Percentiles rank a stretch among this genome's conserved stretches.
Conservation (phyloP, 78 protist genomes). For the Emiliania huxleyi region DNA sequence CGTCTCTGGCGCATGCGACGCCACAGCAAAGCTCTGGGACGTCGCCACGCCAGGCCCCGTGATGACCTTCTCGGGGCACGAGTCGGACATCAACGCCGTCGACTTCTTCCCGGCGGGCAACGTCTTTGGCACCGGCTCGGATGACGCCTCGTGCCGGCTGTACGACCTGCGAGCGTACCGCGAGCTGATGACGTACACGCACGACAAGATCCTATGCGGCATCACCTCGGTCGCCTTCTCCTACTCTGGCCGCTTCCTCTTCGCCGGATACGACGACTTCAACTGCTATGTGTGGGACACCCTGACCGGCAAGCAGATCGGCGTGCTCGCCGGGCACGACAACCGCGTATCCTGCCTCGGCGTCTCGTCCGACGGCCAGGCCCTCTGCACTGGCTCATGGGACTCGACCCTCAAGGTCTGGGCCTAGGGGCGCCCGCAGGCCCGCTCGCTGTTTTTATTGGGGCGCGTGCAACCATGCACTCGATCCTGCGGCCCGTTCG, state of each 20-base stretch:
- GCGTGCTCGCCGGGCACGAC: conserved; percentile 81
- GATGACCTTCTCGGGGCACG: conserved; percentile 93
- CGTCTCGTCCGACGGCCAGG: conserved; percentile 89
- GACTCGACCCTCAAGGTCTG: conserved; percentile 76
- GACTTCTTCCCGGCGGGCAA: conserved; percentile 60
- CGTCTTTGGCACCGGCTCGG: conserved; percentile 78
- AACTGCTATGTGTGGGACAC: conserved; percentile 94
- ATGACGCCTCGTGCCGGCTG: conserved; percentile 90
- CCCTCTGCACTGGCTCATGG: conserved; percentile 96
- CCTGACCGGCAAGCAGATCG: conserved; percentile 78
- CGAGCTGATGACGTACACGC: conserved; percentile 78
- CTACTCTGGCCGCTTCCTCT: conserved; percentile 25
- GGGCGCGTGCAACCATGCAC: too few relatives aligned
- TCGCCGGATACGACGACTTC: conserved; percentile 87
- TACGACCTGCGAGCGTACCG: conserved; percentile 94
- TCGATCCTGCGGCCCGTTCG: too few relatives aligned
- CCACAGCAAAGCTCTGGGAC: conserved; percentile 89
- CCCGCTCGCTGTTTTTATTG: too few relatives aligned
- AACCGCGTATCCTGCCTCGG: conserved; percentile 93
- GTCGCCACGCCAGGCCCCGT: conserved; percentile 70
- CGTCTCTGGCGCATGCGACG: conserved; percentile 89
- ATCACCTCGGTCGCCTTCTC: conserved; percentile 90
- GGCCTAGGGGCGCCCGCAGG: too few relatives aligned
- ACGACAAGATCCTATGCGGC: conserved; percentile 82
- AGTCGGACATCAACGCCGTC: conserved; percentile 92